Conservation (phyloP, 1,284 basidiomycete genomes). For the Microstroma glucosiphilum region DNA sequence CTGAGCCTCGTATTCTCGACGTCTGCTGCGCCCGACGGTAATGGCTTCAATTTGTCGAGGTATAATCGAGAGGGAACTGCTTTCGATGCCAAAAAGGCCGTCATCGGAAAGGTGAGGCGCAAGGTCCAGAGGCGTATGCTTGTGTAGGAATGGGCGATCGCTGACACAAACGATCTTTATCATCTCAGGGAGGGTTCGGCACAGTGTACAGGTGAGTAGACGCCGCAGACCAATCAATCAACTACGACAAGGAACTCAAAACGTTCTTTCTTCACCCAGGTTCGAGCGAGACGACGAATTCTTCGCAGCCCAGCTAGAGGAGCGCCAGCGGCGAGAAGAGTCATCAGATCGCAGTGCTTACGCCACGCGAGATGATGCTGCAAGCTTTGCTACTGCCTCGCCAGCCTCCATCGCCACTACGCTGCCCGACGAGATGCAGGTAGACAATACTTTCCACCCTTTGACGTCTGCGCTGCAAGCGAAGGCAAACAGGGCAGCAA, state of each 20-base stretch:
- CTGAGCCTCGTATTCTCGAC: constrained; percentile 6
- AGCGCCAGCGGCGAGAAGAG: too few species aligned
- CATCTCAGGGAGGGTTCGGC: constrained; percentile 17
- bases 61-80: constrained; percentile 10
- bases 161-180: neutral
- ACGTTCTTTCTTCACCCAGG: neutral
- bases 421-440: too few species aligned
- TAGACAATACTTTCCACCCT: too few species aligned
- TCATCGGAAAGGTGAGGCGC: constrained; percentile 9
- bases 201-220: constrained; percentile 20
- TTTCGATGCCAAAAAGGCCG: constrained; percentile 10
- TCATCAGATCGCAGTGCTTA: constrained; percentile 10
- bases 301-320: neutral
- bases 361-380: constrained; percentile 5
- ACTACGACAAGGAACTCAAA: neutral
- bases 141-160: neutral
- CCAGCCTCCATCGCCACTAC: too few species aligned
- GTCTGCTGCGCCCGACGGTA: neutral
- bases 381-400: too few species aligned
- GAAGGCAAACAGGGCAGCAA: too few species aligned
- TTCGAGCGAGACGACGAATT: constrained; percentile 28
- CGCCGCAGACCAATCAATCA: neutral
- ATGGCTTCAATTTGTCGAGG: constrained; percentile 6
- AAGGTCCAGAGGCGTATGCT: neutral
- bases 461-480: too few species aligned